Evolutionary conservation across 768 basidiomycete species (phyloP), one percentile per base, ranked within the genome.

Genomic region (Astraeus odoratus): DNA sequence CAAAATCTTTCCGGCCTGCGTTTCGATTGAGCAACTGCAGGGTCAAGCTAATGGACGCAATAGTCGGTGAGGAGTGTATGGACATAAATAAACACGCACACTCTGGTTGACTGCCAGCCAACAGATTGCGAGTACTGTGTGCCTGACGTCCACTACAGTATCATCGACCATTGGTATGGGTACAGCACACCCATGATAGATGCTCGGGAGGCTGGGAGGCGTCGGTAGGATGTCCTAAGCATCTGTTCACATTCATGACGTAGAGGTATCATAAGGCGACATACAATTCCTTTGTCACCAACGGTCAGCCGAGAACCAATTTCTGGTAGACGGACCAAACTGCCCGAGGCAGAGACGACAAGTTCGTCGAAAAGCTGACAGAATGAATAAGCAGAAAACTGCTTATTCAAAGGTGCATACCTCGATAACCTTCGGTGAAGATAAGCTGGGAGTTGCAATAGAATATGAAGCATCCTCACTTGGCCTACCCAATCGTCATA

Each of bases 81-180:
- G 4, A 18, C 41, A 18, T 12, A 12, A 24, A 29, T 4, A 4
- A 36, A 18, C 19, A 59, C 80, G 44, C 57, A 89, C 91, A 43
- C 77, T 74, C 70, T 95, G 92, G 50, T 90, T 92, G 43, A 95
- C 67, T 16, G 89, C 92, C 4, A 92, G 71, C 92, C 92, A 95
- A 39, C 81, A 76, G 37, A 95, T 68, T 12, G 85, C 87, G 49
- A 91, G 76, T 31, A 86, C 82, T 13, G 78, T 85, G 47, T 88
- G 89, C 50, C 75, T 78, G 22, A 91, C 75, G 19, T 76, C 73
- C 27, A 92, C 68, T 23, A 91, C 83, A 1, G 78, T 81, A 47
- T 86, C 85, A 12, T 67, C 64, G 12, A 56, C 57, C 30, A 69
- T 69, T 12, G 71, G 66, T 39, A 68, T 62, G 50, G 64, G 67